Percentiles rank a stretch among this genome's conserved stretches.
Conservation (phyloP, 345 rosid genomes). For the Zanthoxylum bungeanum region DNA sequence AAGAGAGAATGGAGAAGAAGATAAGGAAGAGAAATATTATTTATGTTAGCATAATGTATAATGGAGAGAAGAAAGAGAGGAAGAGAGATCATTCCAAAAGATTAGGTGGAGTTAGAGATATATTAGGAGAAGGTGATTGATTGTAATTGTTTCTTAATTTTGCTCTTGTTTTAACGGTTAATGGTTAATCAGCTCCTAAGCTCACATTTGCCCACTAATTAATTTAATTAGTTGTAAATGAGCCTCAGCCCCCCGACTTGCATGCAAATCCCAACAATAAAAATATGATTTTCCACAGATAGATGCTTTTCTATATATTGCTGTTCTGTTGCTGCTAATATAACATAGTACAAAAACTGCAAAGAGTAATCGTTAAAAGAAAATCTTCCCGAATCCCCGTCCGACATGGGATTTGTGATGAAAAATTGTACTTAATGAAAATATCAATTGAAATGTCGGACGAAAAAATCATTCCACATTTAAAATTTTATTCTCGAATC, state of each 20-base stretch:
- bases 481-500: too few relatives aligned
- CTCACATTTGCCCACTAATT: not conserved
- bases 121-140: slow-evolving; percentile 5
- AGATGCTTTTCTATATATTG: too few relatives aligned
- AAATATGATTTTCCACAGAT: too few relatives aligned
- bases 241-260: not conserved
- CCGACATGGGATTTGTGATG: too few relatives aligned
- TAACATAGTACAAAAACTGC: not conserved
- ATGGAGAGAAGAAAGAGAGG: not conserved
- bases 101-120: slow-evolving; percentile 22
- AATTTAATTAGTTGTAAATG: too few relatives aligned
- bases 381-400: too few relatives aligned
- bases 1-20: not conserved
- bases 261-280: not conserved
- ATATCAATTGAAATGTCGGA: too few relatives aligned
- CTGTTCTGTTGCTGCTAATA: not conserved
- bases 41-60: not conserved
- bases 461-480: too few relatives aligned
- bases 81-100: slow-evolving; percentile 2
- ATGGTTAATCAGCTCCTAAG: not conserved
- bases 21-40: not conserved
- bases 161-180: not conserved
- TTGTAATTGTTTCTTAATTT: not conserved
- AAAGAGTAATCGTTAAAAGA: too few relatives aligned
- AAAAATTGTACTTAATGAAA: too few relatives aligned